phyloP scores from a whole-genome alignment of 2,329 filamentous ascomycete species.

The Hawksworthiomyces lignivorus region DNA sequence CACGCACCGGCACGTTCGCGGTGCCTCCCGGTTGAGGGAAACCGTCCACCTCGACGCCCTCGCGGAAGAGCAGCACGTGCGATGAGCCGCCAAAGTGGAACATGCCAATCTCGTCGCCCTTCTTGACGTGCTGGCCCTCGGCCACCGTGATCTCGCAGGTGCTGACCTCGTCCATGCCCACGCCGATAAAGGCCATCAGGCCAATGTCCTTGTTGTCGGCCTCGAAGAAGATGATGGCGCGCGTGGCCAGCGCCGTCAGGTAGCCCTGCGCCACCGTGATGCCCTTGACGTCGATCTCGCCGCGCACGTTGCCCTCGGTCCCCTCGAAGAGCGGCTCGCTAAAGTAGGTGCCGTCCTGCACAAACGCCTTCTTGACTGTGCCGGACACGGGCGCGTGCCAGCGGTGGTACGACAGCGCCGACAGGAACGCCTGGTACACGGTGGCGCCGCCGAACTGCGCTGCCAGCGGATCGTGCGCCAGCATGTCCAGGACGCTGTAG shows the following conservation, averaged over 20 bases:
- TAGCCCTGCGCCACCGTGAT: constrained; percentile 55
- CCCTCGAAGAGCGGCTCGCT: constrained; percentile 44
- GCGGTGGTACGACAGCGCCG: constrained; percentile 60
- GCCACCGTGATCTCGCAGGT: constrained; percentile 64
- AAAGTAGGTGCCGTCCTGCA: constrained; percentile 60
- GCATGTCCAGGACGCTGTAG: constrained; percentile 58
- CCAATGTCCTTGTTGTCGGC: constrained; percentile 61
- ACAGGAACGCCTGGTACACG: constrained; percentile 64
- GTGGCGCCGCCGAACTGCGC: constrained; percentile 54
- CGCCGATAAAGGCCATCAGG: constrained; percentile 60
- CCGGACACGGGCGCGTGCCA: constrained; percentile 66
- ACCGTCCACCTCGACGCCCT: constrained; percentile 41
- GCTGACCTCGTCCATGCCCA: constrained; percentile 72
- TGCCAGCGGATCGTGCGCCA: constrained; percentile 46
- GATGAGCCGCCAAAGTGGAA: constrained; percentile 73
- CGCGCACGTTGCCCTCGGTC: constrained; percentile 17
- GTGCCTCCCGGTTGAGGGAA: constrained; percentile 23
- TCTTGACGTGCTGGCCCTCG: constrained; percentile 56
- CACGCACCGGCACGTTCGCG: constrained; percentile 26
- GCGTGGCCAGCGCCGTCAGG: constrained; percentile 57
- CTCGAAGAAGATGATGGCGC: constrained; percentile 63
- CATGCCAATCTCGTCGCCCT: constrained; percentile 68
- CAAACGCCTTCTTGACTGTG: constrained; percentile 47
- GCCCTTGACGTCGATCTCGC: constrained; percentile 32
- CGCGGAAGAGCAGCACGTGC: constrained; percentile 60